Base-by-base conservation (phyloP, 163 green algal genomes). In the Prototheca cutis region DNA sequence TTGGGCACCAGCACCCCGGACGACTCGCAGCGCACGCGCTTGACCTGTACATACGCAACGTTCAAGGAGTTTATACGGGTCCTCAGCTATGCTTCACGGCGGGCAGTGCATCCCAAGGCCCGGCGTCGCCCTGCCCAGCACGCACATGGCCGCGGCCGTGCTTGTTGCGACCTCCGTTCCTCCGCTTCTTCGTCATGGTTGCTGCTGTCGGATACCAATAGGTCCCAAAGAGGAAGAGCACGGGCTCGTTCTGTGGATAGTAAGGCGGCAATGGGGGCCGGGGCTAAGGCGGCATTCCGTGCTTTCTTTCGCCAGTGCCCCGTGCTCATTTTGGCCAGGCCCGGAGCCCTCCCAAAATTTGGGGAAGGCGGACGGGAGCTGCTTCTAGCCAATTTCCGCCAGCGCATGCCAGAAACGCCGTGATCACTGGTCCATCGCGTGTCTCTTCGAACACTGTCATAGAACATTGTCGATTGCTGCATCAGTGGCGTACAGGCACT, bases 1-100 rank as follows among this genome's bases (percentile, higher is more conserved):
- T 96, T 96, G 51, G 89, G 81, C 47, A 95, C 87, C 76, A 96
- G 80, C 52, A 88, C 85, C 53, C 84, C 87, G 24, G 80, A 93
- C 18, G 87, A 79, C 77, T 96, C 88, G 80, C 88, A 96, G 66
- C 86, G 80, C 47, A 95, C 88, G 53, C 88, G 80, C 58, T 80
- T 84, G 30, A 90, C 80, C 80, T 90, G 71, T 13, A 53, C 21
- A 17, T 40, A 48, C 15, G 10, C 21, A 42, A 27, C 6, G 53
- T 47, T 15, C 21, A 6, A 59, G 8, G 53, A 6, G 15, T 47
- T 8, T 45, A n/a, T n/a, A n/a, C n/a, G n/a, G n/a, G n/a, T n/a
- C n/a, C n/a, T n/a, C n/a, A n/a, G n/a, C n/a, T n/a, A n/a, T n/a
- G n/a, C 42, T 52, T 21, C 42, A 52, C 36, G 36, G 36, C 36